Conservation (phyloP, 768 basidiomycete genomes). For the Boletus tomentosulus region DNA sequence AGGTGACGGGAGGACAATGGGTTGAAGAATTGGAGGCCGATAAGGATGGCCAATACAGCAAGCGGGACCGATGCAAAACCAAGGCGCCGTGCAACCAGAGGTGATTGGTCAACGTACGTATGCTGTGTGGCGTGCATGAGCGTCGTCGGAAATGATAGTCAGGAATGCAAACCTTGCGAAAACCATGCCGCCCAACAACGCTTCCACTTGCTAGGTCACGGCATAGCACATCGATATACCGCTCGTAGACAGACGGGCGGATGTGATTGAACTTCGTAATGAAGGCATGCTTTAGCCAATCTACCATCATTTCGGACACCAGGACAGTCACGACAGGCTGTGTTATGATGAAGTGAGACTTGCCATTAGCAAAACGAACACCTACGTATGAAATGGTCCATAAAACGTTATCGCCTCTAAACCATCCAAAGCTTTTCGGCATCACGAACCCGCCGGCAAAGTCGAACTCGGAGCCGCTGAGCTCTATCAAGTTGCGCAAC, state of each 20-base stretch:
- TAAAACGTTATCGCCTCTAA: slow-evolving; percentile 69
- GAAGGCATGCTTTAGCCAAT: slow-evolving; percentile 99
- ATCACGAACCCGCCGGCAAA: slow-evolving; percentile 65
- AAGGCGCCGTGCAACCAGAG: slow-evolving; percentile 86
- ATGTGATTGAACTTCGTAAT: slow-evolving; percentile 99
- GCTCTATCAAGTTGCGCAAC: slow-evolving; percentile 90
- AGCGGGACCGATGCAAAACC: slow-evolving; percentile 93
- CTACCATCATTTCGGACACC: slow-evolving; percentile 88
- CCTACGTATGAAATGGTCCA: slow-evolving; percentile 90
- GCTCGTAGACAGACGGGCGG: slow-evolving; percentile 88
- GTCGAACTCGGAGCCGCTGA: slow-evolving; percentile 86
- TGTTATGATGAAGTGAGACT: not conserved
- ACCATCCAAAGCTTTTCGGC: slow-evolving; percentile 83
- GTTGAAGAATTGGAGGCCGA: slow-evolving; percentile 67
- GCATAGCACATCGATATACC: slow-evolving; percentile 93
- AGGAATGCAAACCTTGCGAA: slow-evolving; percentile 54
- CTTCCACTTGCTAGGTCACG: slow-evolving; percentile 84
- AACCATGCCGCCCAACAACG: slow-evolving; percentile 59
- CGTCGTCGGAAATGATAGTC: not conserved
- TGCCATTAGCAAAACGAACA: slow-evolving; percentile 8
- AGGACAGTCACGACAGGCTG: slow-evolving; percentile 92
- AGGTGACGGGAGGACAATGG: slow-evolving; percentile 52
- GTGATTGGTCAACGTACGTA: slow-evolving; percentile 92
- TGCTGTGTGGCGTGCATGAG: slow-evolving; percentile 44
- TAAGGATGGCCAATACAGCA: slow-evolving; percentile 74